Evolutionary conservation across 768 basidiomycete genomes (phyloP).

Genomic region (Termitomyces bulborhizus): DNA sequence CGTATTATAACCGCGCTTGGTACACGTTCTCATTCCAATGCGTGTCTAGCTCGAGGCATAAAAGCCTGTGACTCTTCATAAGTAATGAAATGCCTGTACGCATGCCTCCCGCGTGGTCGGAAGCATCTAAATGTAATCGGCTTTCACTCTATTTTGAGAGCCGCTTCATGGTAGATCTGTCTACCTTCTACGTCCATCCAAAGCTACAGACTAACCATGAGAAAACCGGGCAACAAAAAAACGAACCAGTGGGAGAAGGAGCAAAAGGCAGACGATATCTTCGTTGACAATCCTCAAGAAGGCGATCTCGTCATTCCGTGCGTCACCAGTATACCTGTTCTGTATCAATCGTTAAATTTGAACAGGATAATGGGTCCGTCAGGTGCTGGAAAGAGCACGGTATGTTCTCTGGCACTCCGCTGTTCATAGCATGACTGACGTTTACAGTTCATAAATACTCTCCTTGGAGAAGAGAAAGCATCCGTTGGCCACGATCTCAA

Average conservation of each 20-base stretch:
- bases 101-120: neutral
- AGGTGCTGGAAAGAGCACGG: constrained; percentile 18
- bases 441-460: constrained; percentile 5
- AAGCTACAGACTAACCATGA: neutral
- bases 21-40: neutral
- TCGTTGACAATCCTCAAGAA: constrained; percentile 3
- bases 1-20: neutral
- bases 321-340: neutral
- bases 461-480: neutral
- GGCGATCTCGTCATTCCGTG: constrained; percentile 14
- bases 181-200: neutral
- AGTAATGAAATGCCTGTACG: neutral
- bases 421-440: neutral
- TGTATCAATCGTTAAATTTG: neutral
- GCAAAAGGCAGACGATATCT: constrained; percentile 2
- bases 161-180: neutral
- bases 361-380: constrained; percentile 12
- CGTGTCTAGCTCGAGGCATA: neutral
- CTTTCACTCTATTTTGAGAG: too few relatives aligned
- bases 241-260: constrained; percentile 7
- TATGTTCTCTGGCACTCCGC: neutral
- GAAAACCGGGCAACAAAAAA: neutral
- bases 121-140: neutral
- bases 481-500: constrained; percentile 9
- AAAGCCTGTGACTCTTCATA: neutral